Evolutionary conservation across 495 filamentous ascomycete species (phyloP).

Genomic region (Venustampulla echinocandica): DNA sequence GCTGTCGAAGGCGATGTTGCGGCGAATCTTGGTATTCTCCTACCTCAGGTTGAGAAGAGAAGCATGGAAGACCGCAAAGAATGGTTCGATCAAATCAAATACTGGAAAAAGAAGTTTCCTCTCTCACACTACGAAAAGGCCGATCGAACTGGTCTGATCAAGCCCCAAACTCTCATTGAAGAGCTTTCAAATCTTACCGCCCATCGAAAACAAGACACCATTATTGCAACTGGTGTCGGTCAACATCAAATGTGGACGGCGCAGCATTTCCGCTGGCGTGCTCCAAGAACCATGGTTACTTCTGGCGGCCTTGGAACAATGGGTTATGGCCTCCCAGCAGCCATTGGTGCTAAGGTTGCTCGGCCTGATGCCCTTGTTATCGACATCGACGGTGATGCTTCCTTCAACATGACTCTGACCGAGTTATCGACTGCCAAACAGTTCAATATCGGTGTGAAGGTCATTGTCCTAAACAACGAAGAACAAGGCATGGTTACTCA

Average conservation of each 20-base stretch:
- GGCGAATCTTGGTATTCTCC: constrained; percentile 59
- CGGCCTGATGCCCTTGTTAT: constrained; percentile 77
- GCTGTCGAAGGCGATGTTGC: constrained; percentile 69
- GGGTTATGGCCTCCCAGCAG: constrained; percentile 87
- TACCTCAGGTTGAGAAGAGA: constrained; percentile 50
- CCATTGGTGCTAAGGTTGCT: constrained; percentile 91
- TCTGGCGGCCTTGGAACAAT: constrained; percentile 92
- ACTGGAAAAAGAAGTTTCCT: constrained; percentile 82
- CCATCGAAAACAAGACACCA: constrained; percentile 64
- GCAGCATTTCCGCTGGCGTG: constrained; percentile 86
- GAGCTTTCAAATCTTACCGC: constrained; percentile 68
- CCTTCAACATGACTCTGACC: constrained; percentile 93
- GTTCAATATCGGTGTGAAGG: constrained; percentile 88
- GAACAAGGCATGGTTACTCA: constrained; percentile 97
- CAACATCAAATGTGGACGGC: constrained; percentile 98
- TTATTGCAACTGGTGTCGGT: constrained; percentile 86
- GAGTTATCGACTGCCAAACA: constrained; percentile 85
- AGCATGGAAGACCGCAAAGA: constrained; percentile 55
- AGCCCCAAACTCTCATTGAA: constrained; percentile 80
- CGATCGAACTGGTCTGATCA: constrained; percentile 62
- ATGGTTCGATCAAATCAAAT: constrained; percentile 81
- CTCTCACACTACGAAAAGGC: constrained; percentile 66
- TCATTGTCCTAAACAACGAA: constrained; percentile 91
- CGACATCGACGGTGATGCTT: constrained; percentile 92
- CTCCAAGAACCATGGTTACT: constrained; percentile 81